Evolutionary conservation across 2,329 filamentous ascomycete species (phyloP), one percentile per base, ranked within the genome.

Genomic region (Pseudopyricularia cyperi): DNA sequence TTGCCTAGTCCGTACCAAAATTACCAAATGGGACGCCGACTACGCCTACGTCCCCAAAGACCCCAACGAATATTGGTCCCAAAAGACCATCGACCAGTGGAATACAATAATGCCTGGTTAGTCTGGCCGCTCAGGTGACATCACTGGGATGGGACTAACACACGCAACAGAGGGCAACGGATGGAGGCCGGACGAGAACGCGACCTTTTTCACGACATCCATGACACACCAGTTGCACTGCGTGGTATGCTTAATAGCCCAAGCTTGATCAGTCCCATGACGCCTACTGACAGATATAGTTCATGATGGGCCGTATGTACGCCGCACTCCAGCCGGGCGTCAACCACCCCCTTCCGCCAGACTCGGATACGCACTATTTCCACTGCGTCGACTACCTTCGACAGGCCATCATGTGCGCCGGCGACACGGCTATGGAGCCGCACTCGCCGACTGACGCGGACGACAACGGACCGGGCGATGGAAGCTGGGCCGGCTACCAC

Each of bases 381-480:
- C 68, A 71, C 57, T 70, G 68, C 58, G 64, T 71, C 52, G 66
- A 68, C 54, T 70, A 71, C 50, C 61, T 71, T 53, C 61, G 68
- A 7, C 67, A 70, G 53, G 63, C 65, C 6, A 63, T 68, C 52
- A 67, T 69, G 65, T 70, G 68, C 39, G 61, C 61, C 7, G 64
- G 62, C 39, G 66, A 69, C 53, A 59, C 66, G 48, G 63, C 65
- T 5, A 52, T 68, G n/a, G 66, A 68, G 56, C 64, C 65, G 9
- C 61, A 65, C 8, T 62, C 62, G 53, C 65, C 65, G 2, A 66
- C 64, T 3, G 69, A 69, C 53, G 62, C 66, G 0, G 62, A 66
- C 48, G 63, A 69, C 46, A 66, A 67, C 35, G 65, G 68, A 53
- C 50, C 66, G 55, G 52, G 55, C 35, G 60, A 62, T 4, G 68